Percentiles rank a stretch among this genome's conserved stretches.
phyloP scores from a whole-genome alignment of 345 rosid genomes.

The Conringia planisiliqua region DNA sequence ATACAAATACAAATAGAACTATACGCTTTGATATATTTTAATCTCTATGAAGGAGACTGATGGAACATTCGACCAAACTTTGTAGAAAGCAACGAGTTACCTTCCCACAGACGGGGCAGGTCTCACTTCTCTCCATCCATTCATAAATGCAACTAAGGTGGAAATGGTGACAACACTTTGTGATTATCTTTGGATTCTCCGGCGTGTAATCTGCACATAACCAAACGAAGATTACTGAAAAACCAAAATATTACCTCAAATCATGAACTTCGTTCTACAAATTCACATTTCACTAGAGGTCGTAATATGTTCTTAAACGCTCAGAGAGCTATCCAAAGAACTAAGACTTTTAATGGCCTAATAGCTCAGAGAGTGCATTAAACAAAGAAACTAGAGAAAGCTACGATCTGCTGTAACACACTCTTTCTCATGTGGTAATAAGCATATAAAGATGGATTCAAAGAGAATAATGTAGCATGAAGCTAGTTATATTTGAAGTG shows the following conservation, averaged over 20 bases:
- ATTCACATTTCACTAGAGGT: neutral
- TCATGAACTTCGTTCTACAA: neutral
- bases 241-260: neutral
- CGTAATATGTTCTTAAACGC: neutral
- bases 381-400: neutral
- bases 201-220: slow-evolving; percentile 74
- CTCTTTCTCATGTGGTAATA: neutral
- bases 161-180: slow-evolving; percentile 92
- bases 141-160: slow-evolving; percentile 99
- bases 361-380: neutral
- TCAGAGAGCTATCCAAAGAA: neutral
- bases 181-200: slow-evolving; percentile 91
- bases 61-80: neutral
- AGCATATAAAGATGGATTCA: neutral
- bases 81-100: slow-evolving; percentile 38
- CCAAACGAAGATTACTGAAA: neutral
- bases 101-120: slow-evolving; percentile 97
- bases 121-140: slow-evolving; percentile 99
- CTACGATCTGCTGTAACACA: neutral
- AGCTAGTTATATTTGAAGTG: neutral
- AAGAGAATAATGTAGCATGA: neutral
- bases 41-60: slow-evolving; percentile 10
- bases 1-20: no score
- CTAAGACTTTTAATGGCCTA: neutral
- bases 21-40: neutral